phyloP scores from a whole-genome alignment of 2,329 filamentous ascomycete species.

The Cladosporium cucumerinum region DNA sequence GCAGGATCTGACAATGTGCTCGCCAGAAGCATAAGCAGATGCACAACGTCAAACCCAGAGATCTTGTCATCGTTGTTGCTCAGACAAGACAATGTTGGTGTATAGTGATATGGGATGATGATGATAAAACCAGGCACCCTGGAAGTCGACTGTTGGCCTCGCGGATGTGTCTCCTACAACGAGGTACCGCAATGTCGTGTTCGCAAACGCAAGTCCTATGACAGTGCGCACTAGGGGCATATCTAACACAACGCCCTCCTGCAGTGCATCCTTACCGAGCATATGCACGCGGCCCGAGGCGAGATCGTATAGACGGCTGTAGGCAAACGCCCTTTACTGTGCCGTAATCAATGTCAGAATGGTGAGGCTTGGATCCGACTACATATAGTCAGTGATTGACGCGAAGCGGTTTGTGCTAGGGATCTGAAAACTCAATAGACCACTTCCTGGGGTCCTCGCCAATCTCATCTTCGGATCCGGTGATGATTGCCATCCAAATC shows the following conservation, averaged over 20 bases:
- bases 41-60: neutral
- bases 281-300: neutral
- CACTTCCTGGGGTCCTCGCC: neutral
- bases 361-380: neutral
- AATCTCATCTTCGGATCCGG: neutral
- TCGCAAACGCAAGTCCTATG: neutral
- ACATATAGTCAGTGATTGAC: neutral
- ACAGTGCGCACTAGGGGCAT: neutral
- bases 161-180: neutral
- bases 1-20: too few relatives aligned
- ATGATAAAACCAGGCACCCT: too few relatives aligned
- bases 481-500: too few relatives aligned
- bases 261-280: neutral
- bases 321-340: neutral
- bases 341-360: neutral
- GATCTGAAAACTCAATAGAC: neutral
- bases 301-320: neutral
- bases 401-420: neutral
- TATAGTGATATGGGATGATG: neutral
- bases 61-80: neutral
- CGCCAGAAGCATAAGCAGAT: too few relatives aligned
- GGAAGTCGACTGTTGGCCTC: too few relatives aligned
- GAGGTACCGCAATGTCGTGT: neutral
- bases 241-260: neutral
- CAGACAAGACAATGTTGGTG: neutral